Conservation (phyloP, 176 grass and related monocot genomes). For the Zoysia japonica region DNA sequence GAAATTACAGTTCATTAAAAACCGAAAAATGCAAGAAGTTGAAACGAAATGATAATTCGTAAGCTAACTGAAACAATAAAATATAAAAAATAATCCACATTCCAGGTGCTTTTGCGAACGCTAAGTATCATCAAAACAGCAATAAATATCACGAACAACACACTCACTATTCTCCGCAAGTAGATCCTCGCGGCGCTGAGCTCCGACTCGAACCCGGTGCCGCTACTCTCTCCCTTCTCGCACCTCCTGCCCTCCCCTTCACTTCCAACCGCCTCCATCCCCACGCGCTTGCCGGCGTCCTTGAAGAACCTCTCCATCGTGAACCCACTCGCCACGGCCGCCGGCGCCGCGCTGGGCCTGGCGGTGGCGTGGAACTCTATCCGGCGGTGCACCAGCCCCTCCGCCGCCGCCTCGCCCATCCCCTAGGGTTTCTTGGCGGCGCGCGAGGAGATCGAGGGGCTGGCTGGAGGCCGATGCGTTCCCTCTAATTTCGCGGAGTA, state of each 20-base stretch:
- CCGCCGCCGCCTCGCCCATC: constrained; percentile 30
- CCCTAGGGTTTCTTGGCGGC: constrained; percentile 25
- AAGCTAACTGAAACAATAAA: not conserved
- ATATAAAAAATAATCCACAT: not conserved
- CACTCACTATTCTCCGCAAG: constrained; percentile 87
- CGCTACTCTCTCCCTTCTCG: constrained; percentile 46
- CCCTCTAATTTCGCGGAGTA: not conserved
- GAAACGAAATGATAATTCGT: not conserved
- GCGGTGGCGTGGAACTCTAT: constrained; percentile 65
- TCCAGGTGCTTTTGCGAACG: not conserved
- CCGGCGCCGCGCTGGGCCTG: constrained; percentile 14
- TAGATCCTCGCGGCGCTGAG: constrained; percentile 58
- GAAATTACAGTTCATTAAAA: not conserved
- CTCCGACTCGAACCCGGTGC: constrained; percentile 62
- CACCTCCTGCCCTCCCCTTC: constrained; percentile 19
- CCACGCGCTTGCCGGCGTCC: not conserved
- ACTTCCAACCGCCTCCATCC: not conserved
- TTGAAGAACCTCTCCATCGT: constrained; percentile 44
- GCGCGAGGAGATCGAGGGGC: constrained; percentile 4
- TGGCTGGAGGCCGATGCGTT: not conserved
- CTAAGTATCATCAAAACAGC: not conserved
- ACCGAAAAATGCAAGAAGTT: not conserved
- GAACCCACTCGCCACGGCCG: constrained; percentile 28
- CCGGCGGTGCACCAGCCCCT: constrained; percentile 48
- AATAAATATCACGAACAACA: not conserved